Percentiles rank a stretch among this genome's conserved stretches.
Evolutionary conservation across 1,284 basidiomycete species (phyloP).

Genomic region (Cutaneotrichosporon dermatis): DNA sequence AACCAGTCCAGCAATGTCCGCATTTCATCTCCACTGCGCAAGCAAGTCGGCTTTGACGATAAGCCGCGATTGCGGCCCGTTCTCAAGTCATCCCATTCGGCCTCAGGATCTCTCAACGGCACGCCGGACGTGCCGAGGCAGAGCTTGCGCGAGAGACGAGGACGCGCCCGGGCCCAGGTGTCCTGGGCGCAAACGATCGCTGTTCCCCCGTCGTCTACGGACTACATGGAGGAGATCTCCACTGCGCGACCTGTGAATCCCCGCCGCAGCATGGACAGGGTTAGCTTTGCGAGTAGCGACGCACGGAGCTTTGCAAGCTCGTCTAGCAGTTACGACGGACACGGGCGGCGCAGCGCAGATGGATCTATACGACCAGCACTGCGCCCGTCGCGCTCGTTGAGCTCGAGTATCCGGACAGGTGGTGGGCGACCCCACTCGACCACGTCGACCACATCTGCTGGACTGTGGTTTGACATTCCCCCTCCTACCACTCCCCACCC

Average conservation of each 20-base stretch:
- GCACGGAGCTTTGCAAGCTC: neutral
- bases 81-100: neutral
- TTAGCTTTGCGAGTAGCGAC: neutral
- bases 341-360: too few relatives aligned
- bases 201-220: neutral
- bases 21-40: slow-evolving; percentile 13
- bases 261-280: neutral
- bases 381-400: neutral
- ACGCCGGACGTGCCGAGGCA: neutral
- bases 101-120: neutral
- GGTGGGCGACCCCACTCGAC: neutral
- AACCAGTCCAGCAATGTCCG: slow-evolving; percentile 9
- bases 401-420: neutral
- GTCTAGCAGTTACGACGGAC: neutral
- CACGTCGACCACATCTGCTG: neutral
- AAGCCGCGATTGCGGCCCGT: neutral
- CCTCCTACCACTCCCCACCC: slow-evolving; percentile 5
- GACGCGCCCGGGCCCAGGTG: neutral
- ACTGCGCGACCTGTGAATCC: neutral
- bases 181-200: slow-evolving; percentile 13
- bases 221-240: neutral
- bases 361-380: neutral
- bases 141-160: neutral
- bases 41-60: slow-evolving; percentile 15
- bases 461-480: neutral